phyloP scores from a whole-genome alignment of 176 grass and related monocot genomes.

The barley (Hordeum vulgare) region DNA sequence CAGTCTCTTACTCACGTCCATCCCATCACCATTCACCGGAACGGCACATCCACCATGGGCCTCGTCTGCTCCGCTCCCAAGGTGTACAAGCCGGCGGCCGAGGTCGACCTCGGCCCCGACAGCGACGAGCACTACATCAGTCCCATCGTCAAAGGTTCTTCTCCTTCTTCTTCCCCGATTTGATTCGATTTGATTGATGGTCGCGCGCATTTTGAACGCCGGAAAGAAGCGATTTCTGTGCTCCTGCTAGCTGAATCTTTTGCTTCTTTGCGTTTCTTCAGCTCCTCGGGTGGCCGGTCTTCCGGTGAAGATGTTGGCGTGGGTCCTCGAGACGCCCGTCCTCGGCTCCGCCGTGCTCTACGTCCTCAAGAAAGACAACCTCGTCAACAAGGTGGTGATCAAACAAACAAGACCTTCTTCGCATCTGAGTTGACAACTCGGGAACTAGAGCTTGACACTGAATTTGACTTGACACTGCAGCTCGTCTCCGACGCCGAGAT shows the following conservation, averaged over 20 bases:
- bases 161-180: not conserved
- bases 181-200: too few species aligned
- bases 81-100: conserved; percentile 58
- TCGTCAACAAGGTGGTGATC: conserved; percentile 58
- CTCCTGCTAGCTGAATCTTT: not conserved
- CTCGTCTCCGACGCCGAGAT: conserved; percentile 65
- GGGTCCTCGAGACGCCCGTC: conserved; percentile 64
- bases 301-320: conserved; percentile 74
- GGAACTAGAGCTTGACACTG: not conserved
- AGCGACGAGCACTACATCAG: conserved; percentile 75
- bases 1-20: not conserved
- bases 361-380: conserved; percentile 72
- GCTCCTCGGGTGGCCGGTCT: conserved; percentile 78
- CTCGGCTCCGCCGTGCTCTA: conserved; percentile 48
- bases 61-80: conserved; percentile 43
- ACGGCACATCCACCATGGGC: conserved; percentile 43
- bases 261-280: not conserved
- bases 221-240: not conserved
- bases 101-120: conserved; percentile 55
- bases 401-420: not conserved
- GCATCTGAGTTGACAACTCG: too few species aligned
- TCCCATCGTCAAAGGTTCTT: conserved; percentile 70
- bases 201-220: too few species aligned
- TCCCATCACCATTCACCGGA: not conserved
- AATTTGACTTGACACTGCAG: conserved; percentile 20